Percentiles rank a stretch among this genome's conserved stretches.
Evolutionary conservation across 2,329 filamentous ascomycete genomes (phyloP).

Genomic region (Ceratocystis diversiconidia): DNA sequence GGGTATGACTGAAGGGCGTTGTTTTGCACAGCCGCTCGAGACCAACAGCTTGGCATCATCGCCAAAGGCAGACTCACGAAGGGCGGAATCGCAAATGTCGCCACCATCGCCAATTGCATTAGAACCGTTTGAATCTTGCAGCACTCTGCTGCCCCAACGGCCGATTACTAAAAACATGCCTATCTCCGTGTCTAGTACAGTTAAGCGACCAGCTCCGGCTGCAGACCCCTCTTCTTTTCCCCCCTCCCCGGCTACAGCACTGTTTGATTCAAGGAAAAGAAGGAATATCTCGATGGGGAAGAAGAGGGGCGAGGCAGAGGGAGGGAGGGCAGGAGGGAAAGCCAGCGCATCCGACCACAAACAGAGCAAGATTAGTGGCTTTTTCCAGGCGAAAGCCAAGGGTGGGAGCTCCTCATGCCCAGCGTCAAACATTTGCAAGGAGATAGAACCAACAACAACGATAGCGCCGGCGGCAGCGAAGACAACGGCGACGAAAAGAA

Average conservation of each 20-base stretch:
- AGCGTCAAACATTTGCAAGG: too few relatives aligned
- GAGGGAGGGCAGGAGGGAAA: background rate
- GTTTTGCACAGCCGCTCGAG: too few relatives aligned
- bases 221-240: too few relatives aligned
- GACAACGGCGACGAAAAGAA: too few relatives aligned
- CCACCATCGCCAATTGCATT: background rate
- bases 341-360: slow-evolving; percentile 19
- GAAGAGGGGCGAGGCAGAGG: slow-evolving; percentile 17
- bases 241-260: slow-evolving; percentile 26
- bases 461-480: background rate
- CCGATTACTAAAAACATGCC: background rate
- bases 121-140: too few relatives aligned
- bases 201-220: slow-evolving; percentile 10
- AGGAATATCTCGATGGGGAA: slow-evolving; percentile 22
- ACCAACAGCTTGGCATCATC: background rate
- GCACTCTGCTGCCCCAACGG: background rate
- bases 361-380: slow-evolving; percentile 55
- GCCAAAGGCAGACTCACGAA: too few relatives aligned
- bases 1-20: too few relatives aligned
- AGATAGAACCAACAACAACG: background rate
- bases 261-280: slow-evolving; percentile 15
- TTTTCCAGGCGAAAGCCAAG: slow-evolving; percentile 52
- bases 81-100: background rate
- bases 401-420: background rate
- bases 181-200: background rate